Evolutionary conservation across 139 green algal species (phyloP).

Genomic region (Tetraselmis chui): DNA sequence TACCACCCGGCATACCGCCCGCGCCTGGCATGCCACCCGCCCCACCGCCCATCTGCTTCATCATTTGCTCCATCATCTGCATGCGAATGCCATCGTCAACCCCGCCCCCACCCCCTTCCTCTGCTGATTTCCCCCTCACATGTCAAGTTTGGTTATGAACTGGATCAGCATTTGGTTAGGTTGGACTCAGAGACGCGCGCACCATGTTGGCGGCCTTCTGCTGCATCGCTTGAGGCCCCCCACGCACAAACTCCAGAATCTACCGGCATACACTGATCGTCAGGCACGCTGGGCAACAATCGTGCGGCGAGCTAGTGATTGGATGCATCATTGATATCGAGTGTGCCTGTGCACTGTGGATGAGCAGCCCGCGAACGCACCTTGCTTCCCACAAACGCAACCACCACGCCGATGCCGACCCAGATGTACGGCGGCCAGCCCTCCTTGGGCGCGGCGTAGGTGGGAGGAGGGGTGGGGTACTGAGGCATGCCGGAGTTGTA

Average conservation of each 20-base stretch:
- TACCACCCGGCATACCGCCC: neutral
- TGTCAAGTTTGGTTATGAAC: no score
- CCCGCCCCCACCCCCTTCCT: no score
- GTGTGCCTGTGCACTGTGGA: no score
- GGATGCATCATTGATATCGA: no score
- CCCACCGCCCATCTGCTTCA: neutral
- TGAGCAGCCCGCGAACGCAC: no score
- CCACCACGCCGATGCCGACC: neutral
- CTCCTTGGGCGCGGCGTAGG: neutral
- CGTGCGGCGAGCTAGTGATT: no score
- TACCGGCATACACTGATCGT: neutral
- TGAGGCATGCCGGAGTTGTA: neutral
- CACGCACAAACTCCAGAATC: neutral
- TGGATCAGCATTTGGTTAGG: no score
- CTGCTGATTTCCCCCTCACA: no score
- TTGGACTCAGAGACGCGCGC: neutral
- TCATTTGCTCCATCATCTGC: neutral
- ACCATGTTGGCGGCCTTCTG: neutral
- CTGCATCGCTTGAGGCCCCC: neutral
- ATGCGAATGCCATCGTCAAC: no score
- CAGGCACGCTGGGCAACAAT: no score
- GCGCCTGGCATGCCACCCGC: neutral
- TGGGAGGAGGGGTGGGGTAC: neutral
- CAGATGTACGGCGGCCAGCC: neutral
- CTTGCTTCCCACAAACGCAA: neutral